A percentile compares a stretch with the other conserved stretches of the same genome.
These are phyloP conservation scores for Abrus precatorius DNA, from an alignment of 306 rosid species.

Conservation along the genomic window DNA sequence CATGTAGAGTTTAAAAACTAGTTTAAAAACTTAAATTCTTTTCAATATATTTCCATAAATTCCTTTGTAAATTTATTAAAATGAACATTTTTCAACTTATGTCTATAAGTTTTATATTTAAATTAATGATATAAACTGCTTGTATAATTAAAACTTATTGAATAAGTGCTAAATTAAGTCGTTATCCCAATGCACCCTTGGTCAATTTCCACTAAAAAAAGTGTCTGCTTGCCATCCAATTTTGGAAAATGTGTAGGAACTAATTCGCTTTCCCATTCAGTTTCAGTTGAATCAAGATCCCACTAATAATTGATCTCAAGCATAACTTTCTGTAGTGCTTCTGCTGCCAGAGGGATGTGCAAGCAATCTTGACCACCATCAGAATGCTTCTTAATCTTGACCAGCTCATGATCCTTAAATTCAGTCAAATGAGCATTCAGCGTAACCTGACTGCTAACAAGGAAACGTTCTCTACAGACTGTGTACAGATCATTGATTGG, in stretches of 20 bases:
- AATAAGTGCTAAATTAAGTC: too few species aligned
- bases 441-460: slow-evolving; percentile 83
- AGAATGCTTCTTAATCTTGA: slow-evolving; percentile 81
- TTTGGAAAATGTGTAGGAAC: slow-evolving; percentile 20
- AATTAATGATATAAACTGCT: too few species aligned
- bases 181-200: too few species aligned
- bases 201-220: background rate
- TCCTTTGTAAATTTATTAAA: too few species aligned
- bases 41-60: too few species aligned
- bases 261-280: slow-evolving; percentile 13
- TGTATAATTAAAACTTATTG: too few species aligned
- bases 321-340: slow-evolving; percentile 81
- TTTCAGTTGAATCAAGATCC: slow-evolving; percentile 30
- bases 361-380: slow-evolving; percentile 93
- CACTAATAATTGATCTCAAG: slow-evolving; percentile 56
- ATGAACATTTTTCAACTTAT: too few species aligned
- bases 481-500: slow-evolving; percentile 71
- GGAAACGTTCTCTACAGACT: slow-evolving; percentile 84
- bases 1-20: too few species aligned
- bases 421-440: slow-evolving; percentile 90
- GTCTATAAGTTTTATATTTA: too few species aligned
- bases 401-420: slow-evolving; percentile 92
- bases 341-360: slow-evolving; percentile 55
- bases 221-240: slow-evolving; percentile 6
- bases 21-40: too few species aligned